These are phyloP conservation scores for Trichocladium uniseriatum DNA, from an alignment of 495 filamentous ascomycete genomes.

Conservation along the genomic window DNA sequence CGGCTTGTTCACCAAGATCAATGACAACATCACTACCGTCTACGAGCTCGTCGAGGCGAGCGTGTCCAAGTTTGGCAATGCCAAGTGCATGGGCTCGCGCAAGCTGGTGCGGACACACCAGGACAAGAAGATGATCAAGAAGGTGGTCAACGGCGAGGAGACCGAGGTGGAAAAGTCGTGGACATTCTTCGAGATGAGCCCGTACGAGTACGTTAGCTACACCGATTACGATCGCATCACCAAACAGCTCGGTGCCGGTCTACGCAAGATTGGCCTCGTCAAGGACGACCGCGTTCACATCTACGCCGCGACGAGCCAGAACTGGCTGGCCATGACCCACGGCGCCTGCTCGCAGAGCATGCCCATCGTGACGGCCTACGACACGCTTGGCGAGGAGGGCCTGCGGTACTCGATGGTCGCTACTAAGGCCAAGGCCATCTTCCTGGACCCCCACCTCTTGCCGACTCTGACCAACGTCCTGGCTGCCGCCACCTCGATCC, in stretches of 20 bases:
- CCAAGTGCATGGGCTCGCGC: conserved; percentile 73
- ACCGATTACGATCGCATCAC: conserved; percentile 75
- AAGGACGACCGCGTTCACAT: conserved; percentile 72
- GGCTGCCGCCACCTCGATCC: conserved; percentile 66
- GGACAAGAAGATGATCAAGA: conserved; percentile 96
- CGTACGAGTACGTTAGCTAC: conserved; percentile 79
- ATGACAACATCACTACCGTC: conserved; percentile 67
- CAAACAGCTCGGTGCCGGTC: conserved; percentile 63
- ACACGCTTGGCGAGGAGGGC: conserved; percentile 91
- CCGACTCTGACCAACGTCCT: conserved; percentile 72
- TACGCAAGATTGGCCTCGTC: conserved; percentile 69
- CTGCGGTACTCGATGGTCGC: conserved; percentile 85
- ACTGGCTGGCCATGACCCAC: conserved; percentile 65
- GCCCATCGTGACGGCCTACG: conserved; percentile 60
- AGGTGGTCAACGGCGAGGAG: conserved; percentile 84
- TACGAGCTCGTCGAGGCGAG: conserved; percentile 77
- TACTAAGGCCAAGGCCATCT: conserved; percentile 78
- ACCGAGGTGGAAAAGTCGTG: conserved; percentile 88
- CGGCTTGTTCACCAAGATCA: conserved; percentile 49
- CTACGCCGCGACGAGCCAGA: conserved; percentile 77
- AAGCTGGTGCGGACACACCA: conserved; percentile 75
- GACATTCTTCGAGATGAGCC: conserved; percentile 89
- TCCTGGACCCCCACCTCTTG: conserved; percentile 78
- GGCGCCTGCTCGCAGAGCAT: conserved; percentile 49
- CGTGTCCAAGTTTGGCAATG: conserved; percentile 76